These are phyloP conservation scores for Picocystis salinarum DNA, from an alignment of 139 green algal genomes.

Conservation along the genomic window DNA sequence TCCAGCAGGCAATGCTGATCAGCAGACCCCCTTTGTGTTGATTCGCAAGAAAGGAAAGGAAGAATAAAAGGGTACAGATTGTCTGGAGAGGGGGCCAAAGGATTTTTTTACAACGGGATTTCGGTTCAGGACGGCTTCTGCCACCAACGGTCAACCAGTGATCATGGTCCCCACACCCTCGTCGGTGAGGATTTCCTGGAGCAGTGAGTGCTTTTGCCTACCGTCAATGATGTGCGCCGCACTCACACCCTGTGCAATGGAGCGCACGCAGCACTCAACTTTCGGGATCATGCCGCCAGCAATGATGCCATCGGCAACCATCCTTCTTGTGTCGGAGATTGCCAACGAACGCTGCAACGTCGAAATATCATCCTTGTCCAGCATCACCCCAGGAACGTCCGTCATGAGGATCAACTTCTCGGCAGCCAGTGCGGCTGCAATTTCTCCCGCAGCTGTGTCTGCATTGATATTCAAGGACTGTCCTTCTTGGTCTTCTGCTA, in stretches of 20 bases:
- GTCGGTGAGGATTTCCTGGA: conserved; percentile 94
- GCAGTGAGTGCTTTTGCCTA: conserved; percentile 69
- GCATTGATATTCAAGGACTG: conserved; percentile 98
- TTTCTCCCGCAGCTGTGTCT: conserved; percentile 90
- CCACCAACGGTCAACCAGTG: conserved; percentile 29
- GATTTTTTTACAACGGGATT: too few relatives aligned
- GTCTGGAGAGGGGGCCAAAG: too few relatives aligned
- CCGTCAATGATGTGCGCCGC: conserved; percentile 98
- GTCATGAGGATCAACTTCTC: conserved; percentile 99
- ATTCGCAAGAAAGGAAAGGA: conserved; percentile 4
- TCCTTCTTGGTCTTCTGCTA: conserved; percentile 45
- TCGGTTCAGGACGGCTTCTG: background rate
- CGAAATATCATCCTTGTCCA: conserved; percentile 64
- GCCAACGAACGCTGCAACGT: conserved; percentile 54
- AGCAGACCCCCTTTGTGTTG: conserved; percentile 19
- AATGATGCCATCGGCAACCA: conserved; percentile 81
- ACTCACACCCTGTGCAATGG: conserved; percentile 71
- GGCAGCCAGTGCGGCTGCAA: conserved; percentile 70
- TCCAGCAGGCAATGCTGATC: conserved; percentile 12
- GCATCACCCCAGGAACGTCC: conserved; percentile 76
- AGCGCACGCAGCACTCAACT: conserved; percentile 92
- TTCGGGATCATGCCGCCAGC: conserved; percentile 95
- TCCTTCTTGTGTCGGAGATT: conserved; percentile 34
- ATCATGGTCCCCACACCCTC: conserved; percentile 97
- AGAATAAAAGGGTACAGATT: too few relatives aligned